Conservation (phyloP, 2,329 filamentous ascomycete genomes). For the Trichophyton simii region DNA sequence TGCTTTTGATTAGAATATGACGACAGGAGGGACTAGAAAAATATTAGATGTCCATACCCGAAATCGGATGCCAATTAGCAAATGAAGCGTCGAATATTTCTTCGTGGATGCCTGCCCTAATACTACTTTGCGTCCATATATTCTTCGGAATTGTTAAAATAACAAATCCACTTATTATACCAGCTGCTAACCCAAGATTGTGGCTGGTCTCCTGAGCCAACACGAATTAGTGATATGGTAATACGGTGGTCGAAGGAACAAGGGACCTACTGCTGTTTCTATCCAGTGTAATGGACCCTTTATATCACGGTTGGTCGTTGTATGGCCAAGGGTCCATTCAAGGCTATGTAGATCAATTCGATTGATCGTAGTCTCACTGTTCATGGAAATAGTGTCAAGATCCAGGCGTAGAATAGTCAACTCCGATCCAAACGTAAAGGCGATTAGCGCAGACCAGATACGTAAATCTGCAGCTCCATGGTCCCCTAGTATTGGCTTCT, state of each 20-base stretch:
- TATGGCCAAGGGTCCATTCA: not conserved
- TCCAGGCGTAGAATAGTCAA: conserved; percentile 13
- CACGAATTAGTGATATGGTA: not conserved
- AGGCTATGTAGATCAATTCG: not conserved
- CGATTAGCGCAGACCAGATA: conserved; percentile 12
- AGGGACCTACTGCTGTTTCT: not conserved
- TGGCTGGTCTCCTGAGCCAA: not conserved
- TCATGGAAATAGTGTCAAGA: not conserved
- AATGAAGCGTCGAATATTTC: not conserved
- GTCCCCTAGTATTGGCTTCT: not conserved
- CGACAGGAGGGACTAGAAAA: not conserved
- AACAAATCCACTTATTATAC: conserved; percentile 4
- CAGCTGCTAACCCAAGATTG: not conserved
- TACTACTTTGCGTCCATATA: not conserved
- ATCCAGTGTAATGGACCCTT: conserved; percentile 7
- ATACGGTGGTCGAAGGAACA: not conserved
- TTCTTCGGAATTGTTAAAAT: not conserved
- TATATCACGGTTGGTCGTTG: not conserved
- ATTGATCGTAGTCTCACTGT: not conserved
- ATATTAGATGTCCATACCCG: not conserved
- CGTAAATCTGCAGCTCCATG: not conserved
- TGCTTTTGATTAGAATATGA: not conserved
- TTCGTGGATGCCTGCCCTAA: not conserved
- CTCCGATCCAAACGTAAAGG: conserved; percentile 19
- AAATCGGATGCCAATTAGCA: not conserved